Evolutionary conservation across 495 filamentous ascomycete genomes (phyloP), one percentile per base, ranked within the genome.

Genomic region (Aspergillus taichungensis): DNA sequence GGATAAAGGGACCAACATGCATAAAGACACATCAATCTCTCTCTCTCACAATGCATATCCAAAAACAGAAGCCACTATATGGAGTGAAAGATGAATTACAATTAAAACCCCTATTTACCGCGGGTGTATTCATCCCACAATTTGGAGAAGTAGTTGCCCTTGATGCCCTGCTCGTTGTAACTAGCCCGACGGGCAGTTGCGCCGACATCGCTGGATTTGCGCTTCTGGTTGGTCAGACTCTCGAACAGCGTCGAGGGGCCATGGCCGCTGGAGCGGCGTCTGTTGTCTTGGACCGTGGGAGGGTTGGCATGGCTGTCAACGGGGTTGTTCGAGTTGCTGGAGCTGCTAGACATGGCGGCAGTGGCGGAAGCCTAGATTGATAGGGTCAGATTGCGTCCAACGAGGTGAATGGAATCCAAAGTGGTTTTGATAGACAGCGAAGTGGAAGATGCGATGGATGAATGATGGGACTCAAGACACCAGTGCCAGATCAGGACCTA

Each of bases 121-220:
- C 56, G 49, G 13, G 61, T 71, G 60, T 73, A 79, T 45, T 64
- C 74, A 45, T 78, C 58, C 77, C 77, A 80, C 71, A 69, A 63
- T 50, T 67, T 71, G 2, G 70, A 68, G 38, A 79, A 66, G 36
- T 71, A 57, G 0, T 74, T 74, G 0, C 69, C 61, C 27, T 55
- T 49, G 8, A 61, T 60, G 13, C 43, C 13, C 61, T 78, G 74
- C 51, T 79, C 77, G 34, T 62, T 66, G 51, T 67, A 78, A 50
- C 69, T 74, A 11, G 64, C 60, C 31, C 72, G 60, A 10, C 76
- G 63, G 7, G 60, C 57, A 6, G 61, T 53, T 37, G 66, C 56
- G 4, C 46, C 47, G 0, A 64, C 51, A 50, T 78, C 74, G 6
- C 39, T 40, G 0, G 63, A 64, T 37, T 68, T 69, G 3, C 77